These are phyloP conservation scores for Paecilomyces formosus DNA, from an alignment of 2,329 filamentous ascomycete genomes.

Conservation along the genomic window DNA sequence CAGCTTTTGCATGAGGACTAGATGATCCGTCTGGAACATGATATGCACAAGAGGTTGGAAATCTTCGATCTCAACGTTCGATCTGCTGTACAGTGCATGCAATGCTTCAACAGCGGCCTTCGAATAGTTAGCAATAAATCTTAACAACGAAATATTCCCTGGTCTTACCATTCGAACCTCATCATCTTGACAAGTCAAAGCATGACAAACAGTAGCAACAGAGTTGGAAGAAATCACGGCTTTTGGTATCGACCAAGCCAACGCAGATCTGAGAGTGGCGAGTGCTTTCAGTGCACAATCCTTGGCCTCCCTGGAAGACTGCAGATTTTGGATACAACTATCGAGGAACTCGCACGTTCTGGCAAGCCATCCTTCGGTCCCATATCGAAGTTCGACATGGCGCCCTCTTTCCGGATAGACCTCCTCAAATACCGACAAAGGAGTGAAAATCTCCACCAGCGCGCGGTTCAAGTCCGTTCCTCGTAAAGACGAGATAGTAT, in stretches of 20 bases:
- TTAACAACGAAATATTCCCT: neutral
- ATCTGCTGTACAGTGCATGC: conserved; percentile 71
- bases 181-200: conserved; percentile 62
- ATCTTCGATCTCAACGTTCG: conserved; percentile 67
- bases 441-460: conserved; percentile 90
- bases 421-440: conserved; percentile 64
- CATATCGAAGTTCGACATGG: conserved; percentile 63
- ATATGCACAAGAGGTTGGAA: conserved; percentile 71
- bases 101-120: conserved; percentile 74
- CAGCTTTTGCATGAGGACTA: conserved; percentile 64
- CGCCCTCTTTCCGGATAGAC: conserved; percentile 67
- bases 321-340: conserved; percentile 62
- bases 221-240: conserved; percentile 66
- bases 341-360: conserved; percentile 68
- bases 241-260: conserved; percentile 82
- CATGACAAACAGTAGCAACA: conserved; percentile 62
- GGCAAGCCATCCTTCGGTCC: conserved; percentile 78
- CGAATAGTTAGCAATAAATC: conserved; percentile 2
- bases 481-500: conserved; percentile 73
- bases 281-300: conserved; percentile 69
- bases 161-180: conserved; percentile 63
- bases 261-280: conserved; percentile 66
- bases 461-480: conserved; percentile 79
- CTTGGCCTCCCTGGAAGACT: conserved; percentile 59
- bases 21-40: conserved; percentile 66